phyloP scores from a whole-genome alignment of 306 rosid species.

The Fragaria iinumae region DNA sequence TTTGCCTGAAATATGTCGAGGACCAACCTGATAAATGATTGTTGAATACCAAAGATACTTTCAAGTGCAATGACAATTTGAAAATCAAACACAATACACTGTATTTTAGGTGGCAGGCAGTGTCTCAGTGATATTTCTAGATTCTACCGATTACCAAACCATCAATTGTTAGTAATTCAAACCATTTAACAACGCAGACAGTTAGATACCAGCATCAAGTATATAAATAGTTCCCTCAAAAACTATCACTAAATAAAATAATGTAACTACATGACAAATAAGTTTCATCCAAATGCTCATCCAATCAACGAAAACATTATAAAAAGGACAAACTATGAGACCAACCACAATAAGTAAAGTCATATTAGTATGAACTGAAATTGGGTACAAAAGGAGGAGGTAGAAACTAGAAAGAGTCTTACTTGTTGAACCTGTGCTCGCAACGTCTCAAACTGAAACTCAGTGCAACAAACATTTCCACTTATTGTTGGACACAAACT shows the following conservation, averaged over 20 bases:
- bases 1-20: neutral
- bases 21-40: neutral
- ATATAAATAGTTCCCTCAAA: neutral
- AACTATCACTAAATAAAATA: neutral
- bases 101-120: neutral
- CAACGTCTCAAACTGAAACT: constrained; percentile 74
- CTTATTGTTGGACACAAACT: constrained; percentile 80
- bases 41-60: neutral
- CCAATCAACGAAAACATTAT: neutral
- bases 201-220: neutral
- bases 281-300: neutral
- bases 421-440: constrained; percentile 91
- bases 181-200: neutral
- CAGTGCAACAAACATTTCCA: constrained; percentile 89
- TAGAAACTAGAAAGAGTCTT: constrained; percentile 20
- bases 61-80: neutral
- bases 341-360: neutral
- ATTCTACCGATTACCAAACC: neutral
- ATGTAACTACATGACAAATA: neutral
- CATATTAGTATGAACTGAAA: neutral
- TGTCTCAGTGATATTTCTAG: neutral
- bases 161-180: neutral
- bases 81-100: neutral
- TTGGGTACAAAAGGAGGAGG: neutral
- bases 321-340: neutral